Evolutionary conservation across 306 rosid species (phyloP).

Genomic region (Trichosanthes cucumerina): DNA sequence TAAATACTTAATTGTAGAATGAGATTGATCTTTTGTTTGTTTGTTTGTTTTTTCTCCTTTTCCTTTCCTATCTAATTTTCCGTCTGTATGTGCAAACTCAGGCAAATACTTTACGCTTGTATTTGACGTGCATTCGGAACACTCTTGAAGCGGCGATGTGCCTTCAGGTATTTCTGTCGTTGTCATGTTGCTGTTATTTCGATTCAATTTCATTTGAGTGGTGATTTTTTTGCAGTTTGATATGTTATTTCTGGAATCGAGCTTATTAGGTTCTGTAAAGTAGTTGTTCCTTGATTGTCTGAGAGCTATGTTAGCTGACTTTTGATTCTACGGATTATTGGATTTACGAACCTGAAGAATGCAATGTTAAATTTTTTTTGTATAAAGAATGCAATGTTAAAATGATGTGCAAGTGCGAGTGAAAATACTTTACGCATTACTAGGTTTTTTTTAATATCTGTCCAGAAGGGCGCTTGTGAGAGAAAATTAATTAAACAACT

Average conservation of each 20-base stretch:
- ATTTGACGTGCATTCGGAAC: conserved; percentile 79
- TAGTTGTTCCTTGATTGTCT: background rate
- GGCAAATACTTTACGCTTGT: conserved; percentile 59
- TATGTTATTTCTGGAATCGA: background rate
- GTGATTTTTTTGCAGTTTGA: background rate
- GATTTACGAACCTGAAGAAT: background rate
- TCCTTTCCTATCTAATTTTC: background rate
- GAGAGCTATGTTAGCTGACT: background rate
- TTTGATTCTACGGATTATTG: background rate
- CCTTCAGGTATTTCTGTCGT: conserved; percentile 47
- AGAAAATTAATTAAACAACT: background rate
- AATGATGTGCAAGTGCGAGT: background rate
- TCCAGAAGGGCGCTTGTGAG: background rate
- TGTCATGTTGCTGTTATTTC: background rate
- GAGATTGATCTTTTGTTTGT: background rate
- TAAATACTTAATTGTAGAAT: background rate
- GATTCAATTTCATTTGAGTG: background rate
- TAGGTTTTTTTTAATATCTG: background rate
- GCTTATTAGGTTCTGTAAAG: background rate
- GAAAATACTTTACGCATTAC: background rate
- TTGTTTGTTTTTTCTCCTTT: background rate
- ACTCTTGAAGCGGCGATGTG: conserved; percentile 97
- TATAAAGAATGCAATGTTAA: background rate
- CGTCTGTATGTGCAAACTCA: conserved; percentile 12
- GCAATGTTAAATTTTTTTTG: background rate